Evolutionary conservation across 2,329 filamentous ascomycete genomes (phyloP).

Genomic region (Exophiala spinifera): DNA sequence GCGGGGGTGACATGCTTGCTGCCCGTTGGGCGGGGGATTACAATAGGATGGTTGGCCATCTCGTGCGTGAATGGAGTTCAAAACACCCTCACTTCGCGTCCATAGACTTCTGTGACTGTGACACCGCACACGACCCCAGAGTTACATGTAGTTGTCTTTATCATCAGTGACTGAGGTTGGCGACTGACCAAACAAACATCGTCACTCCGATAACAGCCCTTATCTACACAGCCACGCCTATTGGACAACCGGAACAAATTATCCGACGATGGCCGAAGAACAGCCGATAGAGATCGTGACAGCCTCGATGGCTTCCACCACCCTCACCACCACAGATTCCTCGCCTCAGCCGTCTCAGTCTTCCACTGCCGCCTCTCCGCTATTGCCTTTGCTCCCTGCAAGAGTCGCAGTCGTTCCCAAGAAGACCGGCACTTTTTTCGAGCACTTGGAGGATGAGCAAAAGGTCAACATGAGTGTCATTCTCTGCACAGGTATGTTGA

Average conservation of each 20-base stretch:
- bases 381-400: neutral
- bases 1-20: too few relatives aligned
- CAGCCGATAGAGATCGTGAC: neutral
- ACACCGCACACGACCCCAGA: neutral
- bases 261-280: slow-evolving; percentile 1
- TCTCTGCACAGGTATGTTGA: slow-evolving; percentile 59
- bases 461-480: slow-evolving; percentile 60
- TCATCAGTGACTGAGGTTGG: neutral
- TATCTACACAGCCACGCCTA: neutral
- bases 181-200: neutral
- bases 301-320: neutral
- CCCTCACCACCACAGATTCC: neutral
- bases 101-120: neutral
- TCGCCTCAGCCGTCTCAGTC: neutral
- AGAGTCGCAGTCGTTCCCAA: neutral
- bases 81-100: too few relatives aligned
- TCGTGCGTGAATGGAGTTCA: too few relatives aligned
- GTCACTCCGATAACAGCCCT: neutral
- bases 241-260: neutral
- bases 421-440: neutral
- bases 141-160: neutral
- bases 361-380: neutral
- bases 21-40: too few relatives aligned
- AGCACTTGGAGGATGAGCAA: neutral
- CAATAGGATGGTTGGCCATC: too few relatives aligned